A percentile compares a stretch with the other conserved stretches of the same genome.
Conservation (phyloP, 2,329 filamentous ascomycete genomes). For the Cladophialophora yegresii region DNA sequence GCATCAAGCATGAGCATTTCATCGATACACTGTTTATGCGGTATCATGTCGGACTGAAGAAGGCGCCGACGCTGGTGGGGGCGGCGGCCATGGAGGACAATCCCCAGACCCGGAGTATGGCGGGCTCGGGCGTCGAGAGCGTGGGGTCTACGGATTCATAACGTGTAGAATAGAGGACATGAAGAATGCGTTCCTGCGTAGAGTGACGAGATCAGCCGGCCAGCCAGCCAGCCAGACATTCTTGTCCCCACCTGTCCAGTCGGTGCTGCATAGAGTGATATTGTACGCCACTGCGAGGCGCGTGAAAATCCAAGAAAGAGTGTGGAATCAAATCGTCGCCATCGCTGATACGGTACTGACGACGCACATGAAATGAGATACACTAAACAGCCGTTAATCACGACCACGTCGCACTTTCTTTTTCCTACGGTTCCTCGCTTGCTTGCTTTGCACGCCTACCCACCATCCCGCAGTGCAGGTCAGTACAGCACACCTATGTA, state of each 20-base stretch:
- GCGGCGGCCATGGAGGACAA: background rate
- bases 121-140: background rate
- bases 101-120: background rate
- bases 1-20: slow-evolving; percentile 88
- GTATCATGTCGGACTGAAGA: slow-evolving; percentile 61
- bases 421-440: too few relatives aligned
- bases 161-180: background rate
- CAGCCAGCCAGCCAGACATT: background rate
- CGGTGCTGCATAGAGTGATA: background rate
- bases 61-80: slow-evolving; percentile 31
- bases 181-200: background rate
- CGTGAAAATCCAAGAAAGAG: background rate
- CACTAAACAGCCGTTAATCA: too few relatives aligned
- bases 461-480: background rate
- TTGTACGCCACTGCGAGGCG: background rate
- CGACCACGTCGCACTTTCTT: too few relatives aligned
- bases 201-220: background rate
- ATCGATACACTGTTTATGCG: slow-evolving; percentile 78
- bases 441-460: background rate
- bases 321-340: background rate
- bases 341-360: background rate
- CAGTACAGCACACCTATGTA: too few relatives aligned
- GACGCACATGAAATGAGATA: background rate
- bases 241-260: background rate
- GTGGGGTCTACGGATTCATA: slow-evolving; percentile 8